Evolutionary conservation across 2,329 filamentous ascomycete species (phyloP).

Genomic region (Colletotrichum acutatum): DNA sequence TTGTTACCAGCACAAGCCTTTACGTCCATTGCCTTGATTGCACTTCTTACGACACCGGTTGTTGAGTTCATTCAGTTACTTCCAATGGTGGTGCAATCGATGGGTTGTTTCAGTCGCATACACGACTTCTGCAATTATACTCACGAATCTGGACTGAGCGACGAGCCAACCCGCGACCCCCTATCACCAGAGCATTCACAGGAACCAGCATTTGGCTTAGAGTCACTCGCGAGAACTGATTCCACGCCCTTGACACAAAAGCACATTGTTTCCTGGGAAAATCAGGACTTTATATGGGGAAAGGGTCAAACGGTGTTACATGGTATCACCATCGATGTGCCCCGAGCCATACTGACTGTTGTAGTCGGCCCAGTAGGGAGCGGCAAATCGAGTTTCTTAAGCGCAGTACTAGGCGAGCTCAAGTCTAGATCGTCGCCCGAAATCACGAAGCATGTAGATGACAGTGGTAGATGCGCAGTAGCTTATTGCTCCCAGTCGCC

Average conservation of each 20-base stretch:
- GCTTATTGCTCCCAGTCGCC: slow-evolving; percentile 24
- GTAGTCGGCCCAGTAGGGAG: slow-evolving; percentile 30
- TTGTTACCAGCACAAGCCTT: slow-evolving; percentile 39
- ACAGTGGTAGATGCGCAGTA: not conserved
- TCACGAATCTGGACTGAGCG: not conserved
- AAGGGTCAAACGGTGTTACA: not conserved
- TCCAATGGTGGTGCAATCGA: slow-evolving; percentile 36
- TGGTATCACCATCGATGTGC: not conserved
- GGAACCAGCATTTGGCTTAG: not conserved
- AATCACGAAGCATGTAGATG: not conserved
- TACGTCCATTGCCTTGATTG: slow-evolving; percentile 37
- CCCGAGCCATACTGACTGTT: not conserved
- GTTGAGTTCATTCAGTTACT: slow-evolving; percentile 39
- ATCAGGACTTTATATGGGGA: slow-evolving; percentile 17
- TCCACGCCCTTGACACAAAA: not conserved
- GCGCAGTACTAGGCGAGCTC: slow-evolving; percentile 21
- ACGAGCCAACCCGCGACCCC: too few species aligned
- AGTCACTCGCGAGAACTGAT: too few species aligned
- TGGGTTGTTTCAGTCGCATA: slow-evolving; percentile 39
- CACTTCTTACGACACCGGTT: slow-evolving; percentile 37
- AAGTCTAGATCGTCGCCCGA: not conserved
- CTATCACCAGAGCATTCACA: not conserved
- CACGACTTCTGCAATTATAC: slow-evolving; percentile 38
- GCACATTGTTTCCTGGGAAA: not conserved
- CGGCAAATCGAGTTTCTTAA: slow-evolving; percentile 28